Conservation (phyloP, 2,329 filamentous ascomycete species). For the Penicillium brasilianum region DNA sequence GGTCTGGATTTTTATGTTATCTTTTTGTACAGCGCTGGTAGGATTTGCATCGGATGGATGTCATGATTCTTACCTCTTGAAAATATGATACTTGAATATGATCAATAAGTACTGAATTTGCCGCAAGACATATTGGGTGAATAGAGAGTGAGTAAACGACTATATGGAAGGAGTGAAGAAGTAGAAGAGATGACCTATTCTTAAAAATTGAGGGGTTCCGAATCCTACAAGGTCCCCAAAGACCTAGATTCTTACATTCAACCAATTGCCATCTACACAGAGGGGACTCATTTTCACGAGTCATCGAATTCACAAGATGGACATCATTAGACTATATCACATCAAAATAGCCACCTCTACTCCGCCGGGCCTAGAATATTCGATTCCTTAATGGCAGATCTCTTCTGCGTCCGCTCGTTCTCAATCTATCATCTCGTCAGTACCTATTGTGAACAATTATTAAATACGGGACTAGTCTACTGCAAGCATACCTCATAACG, state of each 20-base stretch:
- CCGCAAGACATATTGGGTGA: no score
- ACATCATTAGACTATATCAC: not conserved
- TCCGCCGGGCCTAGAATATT: constrained; percentile 38
- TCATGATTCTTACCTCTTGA: constrained; percentile 27
- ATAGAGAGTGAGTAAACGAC: no score
- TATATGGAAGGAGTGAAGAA: not conserved
- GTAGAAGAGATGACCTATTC: not conserved
- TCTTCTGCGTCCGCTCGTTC: constrained; percentile 34
- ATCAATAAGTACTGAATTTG: constrained; percentile 16
- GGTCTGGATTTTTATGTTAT: constrained; percentile 9
- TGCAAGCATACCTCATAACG: constrained; percentile 43
- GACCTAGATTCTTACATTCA: not conserved
- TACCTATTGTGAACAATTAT: not conserved
- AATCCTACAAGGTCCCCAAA: not conserved
- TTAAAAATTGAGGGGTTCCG: not conserved
- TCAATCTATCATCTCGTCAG: constrained; percentile 29
- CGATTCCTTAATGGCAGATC: constrained; percentile 37
- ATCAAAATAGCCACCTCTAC: constrained; percentile 12
- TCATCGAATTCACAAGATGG: not conserved
- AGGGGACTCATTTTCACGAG: no score
- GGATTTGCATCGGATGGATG: constrained; percentile 16
- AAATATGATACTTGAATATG: constrained; percentile 28
- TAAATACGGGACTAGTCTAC: no score
- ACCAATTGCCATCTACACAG: not conserved
- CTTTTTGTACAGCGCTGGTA: constrained; percentile 13